Conservation (phyloP, 2,329 filamentous ascomycete genomes). For the Endothia cerciana region DNA sequence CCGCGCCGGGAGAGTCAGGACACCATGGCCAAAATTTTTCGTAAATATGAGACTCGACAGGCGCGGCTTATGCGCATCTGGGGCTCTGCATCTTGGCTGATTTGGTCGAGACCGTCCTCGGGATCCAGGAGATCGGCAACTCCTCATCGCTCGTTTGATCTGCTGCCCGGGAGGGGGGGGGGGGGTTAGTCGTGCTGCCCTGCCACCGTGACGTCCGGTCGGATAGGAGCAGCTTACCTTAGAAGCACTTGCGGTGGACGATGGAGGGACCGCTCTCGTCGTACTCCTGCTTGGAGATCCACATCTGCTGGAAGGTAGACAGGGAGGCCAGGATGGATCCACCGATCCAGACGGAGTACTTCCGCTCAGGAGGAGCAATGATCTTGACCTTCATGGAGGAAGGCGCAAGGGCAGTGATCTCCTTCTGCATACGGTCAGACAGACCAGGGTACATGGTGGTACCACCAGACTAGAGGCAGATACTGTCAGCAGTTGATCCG, state of each 20-base stretch:
- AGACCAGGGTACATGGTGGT: slow-evolving; percentile 99
- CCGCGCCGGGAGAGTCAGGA: slow-evolving; percentile 49
- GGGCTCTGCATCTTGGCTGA: slow-evolving; percentile 48
- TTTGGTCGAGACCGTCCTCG: slow-evolving; percentile 49
- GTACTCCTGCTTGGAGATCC: slow-evolving; percentile 99
- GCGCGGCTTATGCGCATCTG: slow-evolving; percentile 53
- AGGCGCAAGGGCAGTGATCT: slow-evolving; percentile 98
- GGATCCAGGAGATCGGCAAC: slow-evolving; percentile 38
- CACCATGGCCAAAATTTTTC: slow-evolving; percentile 60
- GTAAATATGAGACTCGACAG: slow-evolving; percentile 59
- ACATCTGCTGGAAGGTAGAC: slow-evolving; percentile 99
- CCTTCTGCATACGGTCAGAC: slow-evolving; percentile 99
- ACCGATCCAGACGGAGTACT: slow-evolving; percentile 99
- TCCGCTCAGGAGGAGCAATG: slow-evolving; percentile 99
- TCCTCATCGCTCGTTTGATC: slow-evolving; percentile 31
- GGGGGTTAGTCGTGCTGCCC: neutral
- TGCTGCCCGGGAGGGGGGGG: slow-evolving; percentile 23
- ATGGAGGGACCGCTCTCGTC: slow-evolving; percentile 99
- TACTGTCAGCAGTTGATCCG: slow-evolving; percentile 38
- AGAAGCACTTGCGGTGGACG: slow-evolving; percentile 99
- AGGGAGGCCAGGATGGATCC: slow-evolving; percentile 99
- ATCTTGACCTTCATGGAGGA: slow-evolving; percentile 99
- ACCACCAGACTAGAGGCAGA: slow-evolving; percentile 83
- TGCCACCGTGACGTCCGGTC: neutral
- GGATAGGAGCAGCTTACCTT: slow-evolving; percentile 60